phyloP scores from a whole-genome alignment of 2,329 filamentous ascomycete genomes.

The Periconia digitata region DNA sequence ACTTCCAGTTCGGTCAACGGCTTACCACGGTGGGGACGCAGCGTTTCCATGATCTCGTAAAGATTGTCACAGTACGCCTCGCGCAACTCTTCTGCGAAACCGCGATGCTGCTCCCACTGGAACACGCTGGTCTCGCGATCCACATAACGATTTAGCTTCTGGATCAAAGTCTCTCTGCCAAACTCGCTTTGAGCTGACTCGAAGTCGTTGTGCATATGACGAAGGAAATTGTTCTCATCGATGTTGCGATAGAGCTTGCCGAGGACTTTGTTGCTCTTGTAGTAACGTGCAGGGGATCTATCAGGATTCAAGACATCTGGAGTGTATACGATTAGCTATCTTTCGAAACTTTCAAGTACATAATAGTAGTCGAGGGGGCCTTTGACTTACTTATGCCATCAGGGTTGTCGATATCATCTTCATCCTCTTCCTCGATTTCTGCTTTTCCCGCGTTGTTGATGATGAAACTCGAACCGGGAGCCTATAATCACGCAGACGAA shows the following conservation, averaged over 20 bases:
- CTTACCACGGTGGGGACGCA: conserved; percentile 27
- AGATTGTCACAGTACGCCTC: conserved; percentile 56
- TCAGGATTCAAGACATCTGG: conserved; percentile 48
- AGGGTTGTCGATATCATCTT: conserved; percentile 41
- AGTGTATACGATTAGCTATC: too few species aligned
- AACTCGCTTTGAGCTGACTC: conserved; percentile 4
- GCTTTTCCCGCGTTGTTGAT: conserved; percentile 37
- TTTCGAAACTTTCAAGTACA: too few species aligned
- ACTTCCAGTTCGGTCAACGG: conserved; percentile 45
- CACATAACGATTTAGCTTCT: conserved; percentile 45
- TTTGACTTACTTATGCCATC: too few species aligned
- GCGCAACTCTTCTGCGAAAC: conserved; percentile 47
- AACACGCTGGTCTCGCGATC: conserved; percentile 41
- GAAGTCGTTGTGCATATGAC: conserved; percentile 24
- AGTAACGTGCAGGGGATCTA: conserved; percentile 55
- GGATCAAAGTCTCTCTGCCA: conserved; percentile 24
- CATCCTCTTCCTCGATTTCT: conserved; percentile 24
- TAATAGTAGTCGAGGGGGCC: too few species aligned
- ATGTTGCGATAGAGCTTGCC: conserved; percentile 72
- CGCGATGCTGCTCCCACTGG: conserved; percentile 43
- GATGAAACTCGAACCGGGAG: conserved; percentile 43
- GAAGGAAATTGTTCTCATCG: conserved; percentile 67
- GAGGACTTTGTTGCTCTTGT: conserved; percentile 67
- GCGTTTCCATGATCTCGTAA: conserved; percentile 48
- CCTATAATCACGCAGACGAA: too few species aligned